Evolutionary conservation across 1,139 yeast species (phyloP), one percentile per base, ranked within the genome.

Genomic region (Zygoascus hellenicus): DNA sequence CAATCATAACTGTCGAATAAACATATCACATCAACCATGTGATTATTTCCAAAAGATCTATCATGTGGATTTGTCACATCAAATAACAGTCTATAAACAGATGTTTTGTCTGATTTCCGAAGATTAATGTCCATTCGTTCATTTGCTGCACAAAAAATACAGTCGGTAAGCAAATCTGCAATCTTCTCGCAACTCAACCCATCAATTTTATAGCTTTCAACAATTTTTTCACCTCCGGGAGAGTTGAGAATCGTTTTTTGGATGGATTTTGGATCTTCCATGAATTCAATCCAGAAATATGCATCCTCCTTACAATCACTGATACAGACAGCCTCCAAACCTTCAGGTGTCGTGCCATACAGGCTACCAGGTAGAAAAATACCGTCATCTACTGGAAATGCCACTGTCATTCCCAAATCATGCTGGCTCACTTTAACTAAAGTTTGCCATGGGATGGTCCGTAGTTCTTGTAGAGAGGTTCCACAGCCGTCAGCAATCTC

Each of bases 1-100:
- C 57, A 45, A 15, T 44, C 43, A 51, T 58, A 61, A n/a, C 59
- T 58, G 38, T 54, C 54, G 32, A 61, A 49, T 26, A 57, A 39
- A 42, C 58, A 61, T 16, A 60, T 48, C 11, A 61, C 58, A 46
- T 61, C 65, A 10, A 61, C 65, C 58, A 61, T 61, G 45, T 61
- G 65, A 44, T 59, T 60, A 38, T 60, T 60, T 26, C 63, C 64
- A 32, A 55, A 44, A 2, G 46, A 29, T 1, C 55, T 51, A 9
- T 41, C 47, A 35, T 52, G 51, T 2, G 65, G 65, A 38, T 61
- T 61, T 13, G 52, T 48, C 7, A 57, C 58, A 35, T 61, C 65
- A 43, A 61, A 60, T 10, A 60, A 50, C 44, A 57, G 61, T 13
- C 60, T 53, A 37, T 48, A 59, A 3, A 60, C 61, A 22, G 38